Percentiles rank a stretch among this genome's conserved stretches.
These are phyloP conservation scores for Epichloe amarillans DNA, from an alignment of 2,329 filamentous ascomycete genomes.

Conservation along the genomic window DNA sequence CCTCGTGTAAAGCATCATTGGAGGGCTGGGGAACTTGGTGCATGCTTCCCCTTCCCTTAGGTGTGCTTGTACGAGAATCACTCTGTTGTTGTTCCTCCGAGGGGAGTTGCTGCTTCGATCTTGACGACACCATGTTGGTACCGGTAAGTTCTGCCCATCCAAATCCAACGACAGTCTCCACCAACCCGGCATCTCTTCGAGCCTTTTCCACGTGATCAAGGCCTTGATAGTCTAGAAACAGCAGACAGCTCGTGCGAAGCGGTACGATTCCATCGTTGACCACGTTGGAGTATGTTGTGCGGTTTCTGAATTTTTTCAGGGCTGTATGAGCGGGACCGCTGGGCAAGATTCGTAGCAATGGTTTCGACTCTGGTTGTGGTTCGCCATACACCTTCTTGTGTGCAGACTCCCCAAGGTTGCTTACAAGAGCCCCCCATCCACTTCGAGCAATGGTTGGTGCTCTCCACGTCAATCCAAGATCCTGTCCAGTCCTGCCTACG, in stretches of 20 bases:
- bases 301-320: conserved; percentile 74
- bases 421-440: conserved; percentile 79
- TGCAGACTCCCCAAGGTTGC: conserved; percentile 60
- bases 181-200: conserved; percentile 75
- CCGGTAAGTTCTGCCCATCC: conserved; percentile 87
- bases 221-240: conserved; percentile 95
- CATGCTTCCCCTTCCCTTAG: conserved; percentile 21
- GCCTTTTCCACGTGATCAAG: conserved; percentile 90
- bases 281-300: conserved; percentile 91
- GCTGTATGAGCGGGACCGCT: conserved; percentile 84
- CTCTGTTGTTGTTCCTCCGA: conserved; percentile 15
- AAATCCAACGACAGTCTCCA: conserved; percentile 86
- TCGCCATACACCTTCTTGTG: conserved; percentile 45
- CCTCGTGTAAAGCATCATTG: conserved; percentile 50
- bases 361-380: conserved; percentile 69
- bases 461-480: conserved; percentile 88
- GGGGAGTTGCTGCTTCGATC: conserved; percentile 30
- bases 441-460: conserved; percentile 73
- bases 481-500: conserved; percentile 90
- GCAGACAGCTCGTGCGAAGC: conserved; percentile 82
- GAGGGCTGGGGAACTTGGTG: conserved; percentile 58
- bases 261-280: conserved; percentile 97
- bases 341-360: conserved; percentile 74
- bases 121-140: conserved; percentile 39
- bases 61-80: conserved; percentile 23